Evolutionary conservation across 352 stramenopile genomes (phyloP).

Genomic region (Pythium brachiatum): DNA sequence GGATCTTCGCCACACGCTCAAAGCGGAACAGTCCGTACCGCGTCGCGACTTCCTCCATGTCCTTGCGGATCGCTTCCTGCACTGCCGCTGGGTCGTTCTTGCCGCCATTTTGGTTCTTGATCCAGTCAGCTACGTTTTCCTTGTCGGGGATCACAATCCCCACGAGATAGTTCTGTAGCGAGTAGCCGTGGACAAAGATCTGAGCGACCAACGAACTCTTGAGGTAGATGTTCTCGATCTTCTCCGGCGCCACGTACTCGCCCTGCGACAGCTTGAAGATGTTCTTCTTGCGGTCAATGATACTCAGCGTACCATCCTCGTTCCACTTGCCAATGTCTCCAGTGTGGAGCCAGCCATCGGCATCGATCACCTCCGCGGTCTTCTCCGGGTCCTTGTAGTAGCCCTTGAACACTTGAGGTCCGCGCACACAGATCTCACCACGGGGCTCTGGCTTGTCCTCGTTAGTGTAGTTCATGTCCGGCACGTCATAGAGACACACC

Average conservation of each 20-base stretch:
- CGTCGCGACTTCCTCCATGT: slow-evolving; percentile 45
- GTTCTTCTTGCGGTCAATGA: too few species aligned
- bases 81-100: slow-evolving; percentile 33
- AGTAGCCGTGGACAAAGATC: slow-evolving; percentile 94
- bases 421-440: slow-evolving; percentile 50
- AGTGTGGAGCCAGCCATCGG: too few species aligned
- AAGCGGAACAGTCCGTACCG: slow-evolving; percentile 87
- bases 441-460: slow-evolving; percentile 47
- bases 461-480: slow-evolving; percentile 94
- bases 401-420: slow-evolving; percentile 76
- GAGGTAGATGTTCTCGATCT: too few species aligned
- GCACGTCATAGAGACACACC: slow-evolving; percentile 91
- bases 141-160: slow-evolving; percentile 85
- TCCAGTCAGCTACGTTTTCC: slow-evolving; percentile 37
- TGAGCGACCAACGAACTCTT: slow-evolving; percentile 89
- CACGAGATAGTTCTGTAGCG: slow-evolving; percentile 89
- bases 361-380: too few species aligned
- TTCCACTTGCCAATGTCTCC: too few species aligned
- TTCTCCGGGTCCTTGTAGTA: too few species aligned
- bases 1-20: slow-evolving; percentile 90
- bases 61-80: slow-evolving; percentile 33
- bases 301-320: too few species aligned
- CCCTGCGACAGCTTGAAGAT: too few species aligned
- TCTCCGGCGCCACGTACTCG: too few species aligned
- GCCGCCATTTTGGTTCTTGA: slow-evolving; percentile 51